A percentile compares a stretch with the other conserved stretches of the same genome.
phyloP scores from a whole-genome alignment of 345 rosid species.

The Turnera subulata region DNA sequence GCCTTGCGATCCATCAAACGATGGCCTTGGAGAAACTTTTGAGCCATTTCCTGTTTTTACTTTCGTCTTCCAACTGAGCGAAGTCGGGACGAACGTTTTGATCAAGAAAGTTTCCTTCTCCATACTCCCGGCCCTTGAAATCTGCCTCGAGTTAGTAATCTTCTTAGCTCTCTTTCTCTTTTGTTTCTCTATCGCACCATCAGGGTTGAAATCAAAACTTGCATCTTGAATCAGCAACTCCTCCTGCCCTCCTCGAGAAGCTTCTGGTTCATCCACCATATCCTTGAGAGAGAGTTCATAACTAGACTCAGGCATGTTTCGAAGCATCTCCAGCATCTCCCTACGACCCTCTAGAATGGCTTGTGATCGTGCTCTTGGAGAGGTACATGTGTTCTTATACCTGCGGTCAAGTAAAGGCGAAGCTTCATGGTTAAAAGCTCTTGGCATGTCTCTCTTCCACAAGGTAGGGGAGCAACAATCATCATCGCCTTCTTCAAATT shows the following conservation, averaged over 20 bases:
- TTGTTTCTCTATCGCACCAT: constrained; percentile 12
- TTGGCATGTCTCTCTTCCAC: constrained; percentile 7
- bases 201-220: constrained; percentile 7
- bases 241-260: not conserved
- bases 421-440: constrained; percentile 16
- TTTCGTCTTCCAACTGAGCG: constrained; percentile 25
- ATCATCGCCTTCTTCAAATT: not conserved
- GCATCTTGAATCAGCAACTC: not conserved
- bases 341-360: constrained; percentile 43
- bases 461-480: constrained; percentile 10
- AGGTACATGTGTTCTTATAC: constrained; percentile 21
- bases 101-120: constrained; percentile 41
- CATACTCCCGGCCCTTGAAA: constrained; percentile 38
- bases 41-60: constrained; percentile 14
- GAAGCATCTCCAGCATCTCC: constrained; percentile 55
- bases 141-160: constrained; percentile 4
- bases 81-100: constrained; percentile 42
- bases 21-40: constrained; percentile 27
- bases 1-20: constrained; percentile 19
- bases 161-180: constrained; percentile 13
- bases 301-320: constrained; percentile 39
- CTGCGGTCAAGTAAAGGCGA: constrained; percentile 33
- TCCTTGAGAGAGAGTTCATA: constrained; percentile 59
- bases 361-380: constrained; percentile 19
- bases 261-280: constrained; percentile 36